Evolutionary conservation across 202 grass and related monocot genomes (phyloP), one percentile per base, ranked within the genome.

Genomic region (Brachypodium distachyon): DNA sequence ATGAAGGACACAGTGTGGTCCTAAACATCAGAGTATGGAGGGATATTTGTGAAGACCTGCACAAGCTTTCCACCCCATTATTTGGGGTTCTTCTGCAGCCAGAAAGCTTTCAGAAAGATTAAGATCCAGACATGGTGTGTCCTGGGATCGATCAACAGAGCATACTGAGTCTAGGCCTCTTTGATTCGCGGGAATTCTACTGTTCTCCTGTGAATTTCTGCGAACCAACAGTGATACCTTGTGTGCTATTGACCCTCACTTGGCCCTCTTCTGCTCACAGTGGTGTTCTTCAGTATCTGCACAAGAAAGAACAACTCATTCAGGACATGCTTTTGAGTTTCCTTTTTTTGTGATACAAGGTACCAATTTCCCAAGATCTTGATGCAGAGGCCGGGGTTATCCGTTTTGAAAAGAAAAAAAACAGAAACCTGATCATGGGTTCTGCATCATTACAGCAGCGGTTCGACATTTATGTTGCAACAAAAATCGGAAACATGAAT

Each of bases 241-340:
- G 42, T 63, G 22, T 70, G 19, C 85, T 85, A 91, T 76, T 86
- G 80, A 7, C 80, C 86, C 16, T 88, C 80, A 58, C 80, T 65
- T 42, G 86, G 66, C 16, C 80, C 86, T 89, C 90, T 89, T 86
- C 90, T 89, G 72, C 76, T 86, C n/a, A 84, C 90, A 51, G 90
- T 89, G 9, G 90, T 92, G 6, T 92, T 92, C 83, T 89, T 92
- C 66, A 92, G 76, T 62, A 92, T 92, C 90, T 92, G 80, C 83
- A 74, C 54, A 70, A 55, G 31, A 4, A 60, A 60, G 12, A 64
- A 44, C 29, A 48, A 7, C 13, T 81, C 19, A 50, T 41, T 50
- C 38, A 71, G 17, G 74, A 76, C 46, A 63, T 9, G 38, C 0
- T n/a, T 9, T 60, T 43, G 9, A 19, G 17, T 7, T 4, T 3